Evolutionary conservation across 805 yeast species (phyloP), one percentile per base, ranked within the genome.

Genomic region (Candida koratica): DNA sequence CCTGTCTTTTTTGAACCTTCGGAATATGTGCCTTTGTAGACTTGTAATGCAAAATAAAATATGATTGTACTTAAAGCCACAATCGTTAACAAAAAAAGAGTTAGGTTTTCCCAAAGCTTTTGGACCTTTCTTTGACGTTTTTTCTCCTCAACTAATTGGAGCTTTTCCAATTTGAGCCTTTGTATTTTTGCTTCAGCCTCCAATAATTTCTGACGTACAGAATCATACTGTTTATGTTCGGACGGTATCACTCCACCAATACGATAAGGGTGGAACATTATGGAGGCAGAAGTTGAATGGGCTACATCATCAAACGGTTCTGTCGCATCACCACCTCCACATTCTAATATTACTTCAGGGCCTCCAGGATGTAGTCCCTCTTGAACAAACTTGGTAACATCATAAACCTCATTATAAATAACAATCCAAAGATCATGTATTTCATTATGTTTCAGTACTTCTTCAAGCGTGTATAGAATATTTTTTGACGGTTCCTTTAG

Each of bases 401-500:
- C 81, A 56, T 80, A 86, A 5, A 90, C 95, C 47, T 81, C 79
- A 39, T 82, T 86, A 49, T 86, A 80, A 42, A 86, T 71, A 38
- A 86, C 73, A 69, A 90, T 77, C 95, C 96, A 90, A 28, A 86
- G 62, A 49, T 84, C 87, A 12, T 81, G 83, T 27, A 79, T 74
- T n/a, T 77, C 67, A 56, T 75, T 78, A 70, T 89, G 97, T 47
- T 69, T 55, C 20, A 79, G 71, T 36, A 44, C 43, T 11, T 39
- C 34, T 24, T 34, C 38, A 4, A 32, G 6, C 6, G 17, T 28
- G 15, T 23, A 37, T 32, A 31, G n/a, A n/a, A n/a, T n/a, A n/a
- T n/a, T n/a, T n/a, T n/a, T n/a, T n/a, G n/a, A n/a, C n/a, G n/a
- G n/a, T n/a, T n/a, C n/a, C n/a, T n/a, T n/a, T n/a, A n/a, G n/a